Conservation (phyloP, 2,329 filamentous ascomycete species). For the Alternaria ventricosa region DNA sequence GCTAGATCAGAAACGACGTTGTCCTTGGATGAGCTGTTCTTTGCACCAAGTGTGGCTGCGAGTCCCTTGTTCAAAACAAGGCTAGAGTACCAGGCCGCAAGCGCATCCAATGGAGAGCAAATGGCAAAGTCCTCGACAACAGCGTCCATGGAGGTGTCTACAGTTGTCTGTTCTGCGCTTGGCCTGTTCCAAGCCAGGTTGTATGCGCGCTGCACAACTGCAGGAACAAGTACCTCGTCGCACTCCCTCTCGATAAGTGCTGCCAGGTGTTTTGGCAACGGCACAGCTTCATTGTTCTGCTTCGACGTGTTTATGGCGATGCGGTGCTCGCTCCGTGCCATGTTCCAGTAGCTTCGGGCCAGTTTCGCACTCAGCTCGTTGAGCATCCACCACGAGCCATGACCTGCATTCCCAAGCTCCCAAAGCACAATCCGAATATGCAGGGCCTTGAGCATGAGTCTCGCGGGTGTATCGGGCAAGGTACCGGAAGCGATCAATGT, state of each 20-base stretch:
- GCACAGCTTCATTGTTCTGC: conserved; percentile 63
- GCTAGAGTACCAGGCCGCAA: conserved; percentile 90
- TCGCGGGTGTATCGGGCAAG: conserved; percentile 78
- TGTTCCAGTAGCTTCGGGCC: conserved; percentile 80
- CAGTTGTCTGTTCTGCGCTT: conserved; percentile 69
- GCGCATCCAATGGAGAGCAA: conserved; percentile 83
- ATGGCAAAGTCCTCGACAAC: conserved; percentile 87
- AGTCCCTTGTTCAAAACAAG: conserved; percentile 74
- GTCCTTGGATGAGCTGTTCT: conserved; percentile 54
- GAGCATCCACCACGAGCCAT: conserved; percentile 68
- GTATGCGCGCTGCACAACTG: conserved; percentile 82
- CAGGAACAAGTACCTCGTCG: conserved; percentile 78
- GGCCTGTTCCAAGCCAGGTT: conserved; percentile 88
- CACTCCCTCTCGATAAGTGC: conserved; percentile 79
- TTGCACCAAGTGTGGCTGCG: conserved; percentile 65
- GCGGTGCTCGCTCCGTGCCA: conserved; percentile 71
- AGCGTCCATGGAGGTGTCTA: conserved; percentile 76
- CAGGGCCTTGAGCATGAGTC: conserved; percentile 89
- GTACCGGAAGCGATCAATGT: conserved; percentile 89
- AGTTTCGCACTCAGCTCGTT: conserved; percentile 75
- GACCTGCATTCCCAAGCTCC: conserved; percentile 72
- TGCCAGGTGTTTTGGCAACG: conserved; percentile 77
- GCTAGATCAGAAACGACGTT: conserved; percentile 63
- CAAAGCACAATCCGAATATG: conserved; percentile 90
- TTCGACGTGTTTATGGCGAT: conserved; percentile 48